phyloP scores from a whole-genome alignment of 2,329 filamentous ascomycete genomes.

The Dryadomyces quercus-mongolicae region DNA sequence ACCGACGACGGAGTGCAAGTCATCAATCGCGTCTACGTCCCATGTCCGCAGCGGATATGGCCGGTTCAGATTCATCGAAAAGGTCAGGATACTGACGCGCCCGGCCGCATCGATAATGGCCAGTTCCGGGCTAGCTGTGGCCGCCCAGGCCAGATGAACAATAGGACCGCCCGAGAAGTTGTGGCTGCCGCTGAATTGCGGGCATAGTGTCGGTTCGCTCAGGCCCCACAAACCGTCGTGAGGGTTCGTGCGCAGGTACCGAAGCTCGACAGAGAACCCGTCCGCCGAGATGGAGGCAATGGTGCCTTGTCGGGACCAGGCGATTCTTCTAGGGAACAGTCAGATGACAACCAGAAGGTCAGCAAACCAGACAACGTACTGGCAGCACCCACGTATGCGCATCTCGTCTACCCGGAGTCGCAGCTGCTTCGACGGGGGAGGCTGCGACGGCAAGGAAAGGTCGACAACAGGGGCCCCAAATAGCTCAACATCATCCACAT shows the following conservation, averaged over 20 bases:
- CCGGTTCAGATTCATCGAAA: constrained; percentile 61
- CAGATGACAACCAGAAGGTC: constrained; percentile 4
- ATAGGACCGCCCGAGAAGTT: constrained; percentile 32
- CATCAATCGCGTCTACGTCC: constrained; percentile 57
- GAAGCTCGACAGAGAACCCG: constrained; percentile 57
- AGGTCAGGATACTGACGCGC: constrained; percentile 61
- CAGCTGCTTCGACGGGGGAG: constrained; percentile 51
- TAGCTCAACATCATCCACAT: constrained; percentile 55
- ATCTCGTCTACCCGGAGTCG: constrained; percentile 66
- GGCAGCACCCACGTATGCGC: constrained; percentile 63
- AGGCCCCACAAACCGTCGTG: constrained; percentile 64
- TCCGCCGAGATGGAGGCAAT: constrained; percentile 71
- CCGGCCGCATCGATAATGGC: constrained; percentile 73
- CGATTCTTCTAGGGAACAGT: constrained; percentile 48
- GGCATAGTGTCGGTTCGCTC: constrained; percentile 54
- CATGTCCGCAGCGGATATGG: constrained; percentile 50
- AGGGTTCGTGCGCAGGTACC: constrained; percentile 57
- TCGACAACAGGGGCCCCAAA: constrained; percentile 24
- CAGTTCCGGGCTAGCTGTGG: constrained; percentile 61
- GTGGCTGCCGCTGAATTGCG: constrained; percentile 44
- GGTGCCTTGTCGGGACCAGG: constrained; percentile 80
- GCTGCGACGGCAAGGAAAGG: constrained; percentile 36
- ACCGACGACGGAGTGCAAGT: constrained; percentile 67
- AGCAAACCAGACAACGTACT: constrained; percentile 41
- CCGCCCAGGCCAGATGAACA: constrained; percentile 73